phyloP scores from a whole-genome alignment of 345 rosid genomes.

The Streptanthus diversifolius region DNA sequence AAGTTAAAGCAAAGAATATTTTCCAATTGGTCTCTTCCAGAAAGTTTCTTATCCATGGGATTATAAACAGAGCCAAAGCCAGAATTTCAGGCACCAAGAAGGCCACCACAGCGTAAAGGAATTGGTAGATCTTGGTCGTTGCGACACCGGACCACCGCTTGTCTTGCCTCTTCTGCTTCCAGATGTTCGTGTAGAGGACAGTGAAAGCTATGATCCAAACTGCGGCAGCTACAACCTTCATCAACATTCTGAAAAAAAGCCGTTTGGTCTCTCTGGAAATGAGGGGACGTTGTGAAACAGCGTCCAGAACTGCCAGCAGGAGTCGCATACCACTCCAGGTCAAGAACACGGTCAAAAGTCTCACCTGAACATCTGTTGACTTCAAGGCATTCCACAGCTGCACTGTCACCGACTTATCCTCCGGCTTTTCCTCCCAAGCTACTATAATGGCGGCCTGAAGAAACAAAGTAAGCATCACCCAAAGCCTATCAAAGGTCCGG shows the following conservation, averaged over 20 bases:
- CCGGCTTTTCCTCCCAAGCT: slow-evolving; percentile 57
- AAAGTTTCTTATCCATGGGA: slow-evolving; percentile 93
- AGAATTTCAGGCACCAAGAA: slow-evolving; percentile 71
- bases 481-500: slow-evolving; percentile 76
- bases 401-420: slow-evolving; percentile 22
- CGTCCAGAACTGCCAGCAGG: slow-evolving; percentile 76
- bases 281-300: slow-evolving; percentile 54
- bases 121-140: slow-evolving; percentile 44
- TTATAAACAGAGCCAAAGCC: slow-evolving; percentile 68
- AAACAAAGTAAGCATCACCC: slow-evolving; percentile 70
- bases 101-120: slow-evolving; percentile 60
- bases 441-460: slow-evolving; percentile 72
- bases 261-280: slow-evolving; percentile 74
- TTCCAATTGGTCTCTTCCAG: slow-evolving; percentile 89
- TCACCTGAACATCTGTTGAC: slow-evolving; percentile 44
- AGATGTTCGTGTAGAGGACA: slow-evolving; percentile 66
- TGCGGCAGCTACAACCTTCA: slow-evolving; percentile 63
- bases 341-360: slow-evolving; percentile 64
- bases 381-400: slow-evolving; percentile 62
- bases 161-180: slow-evolving; percentile 65
- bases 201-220: slow-evolving; percentile 65
- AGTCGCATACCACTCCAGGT: slow-evolving; percentile 89
- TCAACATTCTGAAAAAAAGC: slow-evolving; percentile 71
- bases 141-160: slow-evolving; percentile 48
- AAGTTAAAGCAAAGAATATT: slow-evolving; percentile 55